Conservation (phyloP, 768 basidiomycete genomes). For the Lentinus tigrinus region DNA sequence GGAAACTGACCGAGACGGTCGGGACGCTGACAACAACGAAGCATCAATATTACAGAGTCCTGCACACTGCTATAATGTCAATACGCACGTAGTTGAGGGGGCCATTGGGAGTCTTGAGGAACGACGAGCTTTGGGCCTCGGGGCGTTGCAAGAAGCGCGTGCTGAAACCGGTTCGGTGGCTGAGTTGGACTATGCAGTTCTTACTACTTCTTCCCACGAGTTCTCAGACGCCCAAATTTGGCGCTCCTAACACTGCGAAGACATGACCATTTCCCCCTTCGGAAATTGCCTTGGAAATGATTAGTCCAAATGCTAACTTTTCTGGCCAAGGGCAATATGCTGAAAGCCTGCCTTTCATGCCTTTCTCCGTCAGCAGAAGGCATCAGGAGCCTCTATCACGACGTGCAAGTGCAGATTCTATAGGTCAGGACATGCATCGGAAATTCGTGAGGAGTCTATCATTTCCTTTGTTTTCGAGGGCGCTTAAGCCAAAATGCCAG, state of each 20-base stretch:
- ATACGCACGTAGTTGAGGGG: slow-evolving; percentile 52
- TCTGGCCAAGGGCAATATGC: too few relatives aligned
- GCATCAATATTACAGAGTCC: slow-evolving; percentile 2
- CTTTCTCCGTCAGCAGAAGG: too few relatives aligned
- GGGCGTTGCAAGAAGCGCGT: slow-evolving; percentile 20
- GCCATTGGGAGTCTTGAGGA: slow-evolving; percentile 46
- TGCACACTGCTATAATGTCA: not conserved
- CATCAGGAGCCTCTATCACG: too few relatives aligned
- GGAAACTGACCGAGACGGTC: slow-evolving; percentile 42
- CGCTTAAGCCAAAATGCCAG: too few relatives aligned
- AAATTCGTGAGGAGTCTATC: too few relatives aligned
- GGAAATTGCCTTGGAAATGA: not conserved
- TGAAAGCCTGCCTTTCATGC: too few relatives aligned
- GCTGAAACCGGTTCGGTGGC: slow-evolving; percentile 33
- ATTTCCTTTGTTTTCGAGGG: too few relatives aligned
- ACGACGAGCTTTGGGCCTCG: slow-evolving; percentile 27
- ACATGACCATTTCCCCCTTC: not conserved
- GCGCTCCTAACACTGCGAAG: too few relatives aligned
- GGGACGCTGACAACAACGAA: slow-evolving; percentile 37
- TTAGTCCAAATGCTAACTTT: too few relatives aligned
- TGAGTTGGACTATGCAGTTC: slow-evolving; percentile 31
- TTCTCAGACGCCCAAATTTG: not conserved
- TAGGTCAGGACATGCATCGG: too few relatives aligned
- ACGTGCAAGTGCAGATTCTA: too few relatives aligned
- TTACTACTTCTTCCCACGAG: slow-evolving; percentile 19